Conservation (phyloP, 352 stramenopile species). For the Pythium rhizo-oryzae region DNA sequence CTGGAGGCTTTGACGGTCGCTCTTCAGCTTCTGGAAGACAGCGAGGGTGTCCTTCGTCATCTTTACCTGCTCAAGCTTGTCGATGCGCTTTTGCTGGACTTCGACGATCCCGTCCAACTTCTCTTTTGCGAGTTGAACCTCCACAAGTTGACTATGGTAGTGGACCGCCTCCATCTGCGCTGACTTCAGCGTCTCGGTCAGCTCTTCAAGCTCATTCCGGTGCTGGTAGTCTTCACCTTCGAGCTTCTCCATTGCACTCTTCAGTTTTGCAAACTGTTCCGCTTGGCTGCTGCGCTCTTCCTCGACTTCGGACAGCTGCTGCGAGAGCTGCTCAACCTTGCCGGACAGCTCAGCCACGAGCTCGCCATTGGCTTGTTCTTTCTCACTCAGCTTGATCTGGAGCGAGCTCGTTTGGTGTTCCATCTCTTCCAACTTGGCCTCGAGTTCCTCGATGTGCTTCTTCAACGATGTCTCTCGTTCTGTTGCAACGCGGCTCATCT, state of each 20-base stretch:
- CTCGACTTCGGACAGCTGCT: conserved; percentile 29
- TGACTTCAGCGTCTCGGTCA: conserved; percentile 56
- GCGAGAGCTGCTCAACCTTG: conserved; percentile 32
- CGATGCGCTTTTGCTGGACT: conserved; percentile 63
- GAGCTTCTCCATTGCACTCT: conserved; percentile 48
- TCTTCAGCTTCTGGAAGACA: conserved; percentile 72
- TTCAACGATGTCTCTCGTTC: conserved; percentile 34
- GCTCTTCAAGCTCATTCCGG: conserved; percentile 51
- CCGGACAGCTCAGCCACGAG: conserved; percentile 26
- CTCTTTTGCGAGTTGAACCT: conserved; percentile 45
- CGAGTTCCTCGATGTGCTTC: conserved; percentile 33
- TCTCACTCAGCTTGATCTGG: conserved; percentile 19
- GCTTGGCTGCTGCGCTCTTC: conserved; percentile 12
- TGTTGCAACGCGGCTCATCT: conserved; percentile 30
- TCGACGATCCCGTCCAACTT: conserved; percentile 48
- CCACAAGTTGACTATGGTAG: conserved; percentile 52
- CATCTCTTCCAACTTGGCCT: conserved; percentile 35
- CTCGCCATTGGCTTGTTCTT: conserved; percentile 1
- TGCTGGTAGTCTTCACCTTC: conserved; percentile 54
- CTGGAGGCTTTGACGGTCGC: conserved; percentile 53
- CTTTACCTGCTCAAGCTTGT: conserved; percentile 83
- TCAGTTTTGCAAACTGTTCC: conserved; percentile 40
- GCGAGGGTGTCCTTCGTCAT: conserved; percentile 78
- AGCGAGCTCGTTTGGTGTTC: conserved; percentile 10
- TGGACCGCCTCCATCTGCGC: conserved; percentile 54